Conservation (phyloP, 2,329 filamentous ascomycete species). For the Talaromyces sp. region DNA sequence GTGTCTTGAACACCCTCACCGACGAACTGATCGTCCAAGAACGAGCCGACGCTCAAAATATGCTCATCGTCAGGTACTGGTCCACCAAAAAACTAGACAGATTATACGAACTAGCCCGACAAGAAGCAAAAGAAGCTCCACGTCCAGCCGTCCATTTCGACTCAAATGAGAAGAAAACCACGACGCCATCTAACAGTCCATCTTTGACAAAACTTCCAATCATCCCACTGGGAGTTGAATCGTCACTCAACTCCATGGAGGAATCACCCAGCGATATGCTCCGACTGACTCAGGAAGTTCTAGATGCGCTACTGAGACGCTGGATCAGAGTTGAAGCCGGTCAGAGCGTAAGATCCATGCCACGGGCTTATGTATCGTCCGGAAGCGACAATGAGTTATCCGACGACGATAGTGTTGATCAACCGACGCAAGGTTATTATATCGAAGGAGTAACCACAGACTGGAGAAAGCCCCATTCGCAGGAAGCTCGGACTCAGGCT, state of each 20-base stretch:
- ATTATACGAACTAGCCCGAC: slow-evolving; percentile 35
- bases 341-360: slow-evolving; percentile 10
- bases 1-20: slow-evolving; percentile 18
- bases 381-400: slow-evolving; percentile 23
- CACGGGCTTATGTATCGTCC: slow-evolving; percentile 22
- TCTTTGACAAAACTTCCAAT: slow-evolving; percentile 24
- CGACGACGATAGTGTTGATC: slow-evolving; percentile 23
- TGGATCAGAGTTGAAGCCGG: slow-evolving; percentile 25
- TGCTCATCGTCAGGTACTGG: slow-evolving; percentile 44
- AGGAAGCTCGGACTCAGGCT: slow-evolving; percentile 33
- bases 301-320: slow-evolving; percentile 31
- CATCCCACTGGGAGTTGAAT: slow-evolving; percentile 34
- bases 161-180: background rate
- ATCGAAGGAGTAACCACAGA: slow-evolving; percentile 35
- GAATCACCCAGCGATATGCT: slow-evolving; percentile 39
- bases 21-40: slow-evolving; percentile 38
- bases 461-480: slow-evolving; percentile 37
- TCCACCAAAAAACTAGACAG: slow-evolving; percentile 36
- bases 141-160: slow-evolving; percentile 3
- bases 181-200: background rate
- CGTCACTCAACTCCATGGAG: slow-evolving; percentile 32
- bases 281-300: slow-evolving; percentile 32
- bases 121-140: slow-evolving; percentile 28
- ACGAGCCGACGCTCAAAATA: slow-evolving; percentile 42
- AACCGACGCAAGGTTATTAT: slow-evolving; percentile 28